Percentiles rank a stretch among this genome's conserved stretches.
phyloP scores from a whole-genome alignment of 805 yeast species.

The Metschnikowia drakensbergensis region DNA sequence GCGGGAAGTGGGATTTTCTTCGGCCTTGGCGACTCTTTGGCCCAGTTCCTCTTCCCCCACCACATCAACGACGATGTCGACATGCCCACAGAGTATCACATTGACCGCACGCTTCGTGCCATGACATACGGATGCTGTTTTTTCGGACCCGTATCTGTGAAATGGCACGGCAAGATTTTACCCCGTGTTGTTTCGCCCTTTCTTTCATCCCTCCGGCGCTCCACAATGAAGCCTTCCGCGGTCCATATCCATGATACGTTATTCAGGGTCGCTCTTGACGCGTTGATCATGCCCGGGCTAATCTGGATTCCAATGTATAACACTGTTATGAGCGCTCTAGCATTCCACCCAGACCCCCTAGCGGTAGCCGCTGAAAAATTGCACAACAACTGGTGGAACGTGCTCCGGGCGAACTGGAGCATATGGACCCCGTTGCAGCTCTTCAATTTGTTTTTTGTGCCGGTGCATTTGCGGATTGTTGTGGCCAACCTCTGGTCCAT shows the following conservation, averaged over 20 bases:
- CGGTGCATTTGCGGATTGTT: constrained; percentile 37
- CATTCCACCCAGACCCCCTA: constrained; percentile 33
- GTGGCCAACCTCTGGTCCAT: constrained; percentile 38
- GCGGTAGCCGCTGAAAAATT: constrained; percentile 32
- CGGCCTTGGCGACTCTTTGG: constrained; percentile 42
- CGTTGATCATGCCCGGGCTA: constrained; percentile 33
- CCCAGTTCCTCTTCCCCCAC: constrained; percentile 38
- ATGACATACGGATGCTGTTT: constrained; percentile 35
- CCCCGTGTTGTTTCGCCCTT: constrained; percentile 37
- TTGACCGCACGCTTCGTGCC: constrained; percentile 33
- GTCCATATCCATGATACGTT: constrained; percentile 22
- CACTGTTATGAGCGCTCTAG: constrained; percentile 34
- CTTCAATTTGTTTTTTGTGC: constrained; percentile 35
- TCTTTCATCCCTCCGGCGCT: constrained; percentile 16
- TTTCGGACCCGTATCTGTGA: constrained; percentile 38
- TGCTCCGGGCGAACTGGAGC: constrained; percentile 38
- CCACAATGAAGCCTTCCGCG: constrained; percentile 10
- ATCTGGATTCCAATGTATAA: constrained; percentile 44
- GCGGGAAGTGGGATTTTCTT: constrained; percentile 47
- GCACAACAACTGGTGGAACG: constrained; percentile 38
- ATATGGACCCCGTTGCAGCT: constrained; percentile 43
- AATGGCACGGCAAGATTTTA: constrained; percentile 37
- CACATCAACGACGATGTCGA: constrained; percentile 19
- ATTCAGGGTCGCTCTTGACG: constrained; percentile 32
- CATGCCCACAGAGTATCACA: constrained; percentile 22